Conservation (phyloP, 345 rosid species). For the Pistacia integerrima region DNA sequence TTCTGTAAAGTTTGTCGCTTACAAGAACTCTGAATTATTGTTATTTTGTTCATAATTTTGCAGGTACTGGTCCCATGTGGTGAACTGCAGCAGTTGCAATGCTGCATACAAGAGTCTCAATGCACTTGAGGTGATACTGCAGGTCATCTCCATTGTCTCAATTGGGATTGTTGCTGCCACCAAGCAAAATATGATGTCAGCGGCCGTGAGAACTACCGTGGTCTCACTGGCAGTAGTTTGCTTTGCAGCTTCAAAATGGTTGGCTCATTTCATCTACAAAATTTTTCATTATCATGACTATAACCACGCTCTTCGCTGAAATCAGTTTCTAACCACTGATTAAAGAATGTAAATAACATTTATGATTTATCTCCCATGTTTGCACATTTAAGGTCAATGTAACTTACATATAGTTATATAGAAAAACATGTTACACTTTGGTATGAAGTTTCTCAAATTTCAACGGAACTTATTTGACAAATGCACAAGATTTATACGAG, state of each 20-base stretch:
- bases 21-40: not conserved
- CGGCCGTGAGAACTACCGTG: slow-evolving; percentile 40
- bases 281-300: slow-evolving; percentile 77
- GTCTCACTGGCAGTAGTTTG: slow-evolving; percentile 50
- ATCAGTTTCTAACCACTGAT: not conserved
- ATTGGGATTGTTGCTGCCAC: slow-evolving; percentile 60
- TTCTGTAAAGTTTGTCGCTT: not conserved
- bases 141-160: slow-evolving; percentile 50
- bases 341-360: not conserved
- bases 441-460: not conserved
- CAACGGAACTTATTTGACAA: not conserved
- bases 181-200: slow-evolving; percentile 46
- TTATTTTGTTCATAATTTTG: not conserved
- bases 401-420: not conserved
- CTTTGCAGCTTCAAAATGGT: slow-evolving; percentile 75
- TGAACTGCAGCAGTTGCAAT: slow-evolving; percentile 79
- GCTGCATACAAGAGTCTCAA: slow-evolving; percentile 61
- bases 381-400: not conserved
- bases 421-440: not conserved
- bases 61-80: slow-evolving; percentile 89
- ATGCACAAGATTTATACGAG: no score
- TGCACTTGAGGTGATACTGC: slow-evolving; percentile 56
- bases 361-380: not conserved
- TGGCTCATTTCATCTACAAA: slow-evolving; percentile 71
- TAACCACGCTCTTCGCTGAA: slow-evolving; percentile 65